A percentile compares a stretch with the other conserved stretches of the same genome.
Conservation (phyloP, 1,139 yeast species). For the Scheffersomyces titani region DNA sequence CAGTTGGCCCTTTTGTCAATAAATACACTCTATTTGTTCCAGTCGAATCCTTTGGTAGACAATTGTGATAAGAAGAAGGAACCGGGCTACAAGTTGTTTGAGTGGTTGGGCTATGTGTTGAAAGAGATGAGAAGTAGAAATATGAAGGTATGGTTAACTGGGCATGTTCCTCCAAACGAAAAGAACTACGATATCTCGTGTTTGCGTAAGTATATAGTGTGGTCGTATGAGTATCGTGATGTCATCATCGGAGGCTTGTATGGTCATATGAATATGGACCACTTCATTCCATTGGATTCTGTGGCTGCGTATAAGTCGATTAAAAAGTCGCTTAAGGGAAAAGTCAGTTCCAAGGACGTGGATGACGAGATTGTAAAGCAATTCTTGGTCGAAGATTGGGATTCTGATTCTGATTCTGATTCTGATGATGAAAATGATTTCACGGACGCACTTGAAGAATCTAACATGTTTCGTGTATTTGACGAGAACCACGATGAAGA, state of each 20-base stretch:
- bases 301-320: slow-evolving; percentile 63
- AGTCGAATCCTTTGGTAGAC: slow-evolving; percentile 79
- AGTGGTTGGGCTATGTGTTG: slow-evolving; percentile 76
- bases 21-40: slow-evolving; percentile 74
- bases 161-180: slow-evolving; percentile 86
- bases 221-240: slow-evolving; percentile 83
- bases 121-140: slow-evolving; percentile 72
- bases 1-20: slow-evolving; percentile 76
- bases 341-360: slow-evolving; percentile 3
- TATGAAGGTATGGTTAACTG: slow-evolving; percentile 83
- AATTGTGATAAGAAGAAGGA: slow-evolving; percentile 70
- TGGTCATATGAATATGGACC: slow-evolving; percentile 91
- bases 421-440: slow-evolving; percentile 9
- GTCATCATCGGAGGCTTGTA: slow-evolving; percentile 78
- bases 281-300: slow-evolving; percentile 76
- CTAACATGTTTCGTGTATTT: slow-evolving; percentile 5
- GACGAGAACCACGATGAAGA: slow-evolving; percentile 13
- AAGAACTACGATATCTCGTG: slow-evolving; percentile 76
- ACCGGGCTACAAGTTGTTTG: slow-evolving; percentile 75
- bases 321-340: slow-evolving; percentile 8
- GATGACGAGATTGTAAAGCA: slow-evolving; percentile 7
- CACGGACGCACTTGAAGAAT: slow-evolving; percentile 7
- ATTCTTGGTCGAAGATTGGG: slow-evolving; percentile 11
- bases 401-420: slow-evolving; percentile 9
- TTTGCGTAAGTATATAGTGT: slow-evolving; percentile 68